Conservation (phyloP, 441 rosid genomes). For the Adansonia grandidieri region DNA sequence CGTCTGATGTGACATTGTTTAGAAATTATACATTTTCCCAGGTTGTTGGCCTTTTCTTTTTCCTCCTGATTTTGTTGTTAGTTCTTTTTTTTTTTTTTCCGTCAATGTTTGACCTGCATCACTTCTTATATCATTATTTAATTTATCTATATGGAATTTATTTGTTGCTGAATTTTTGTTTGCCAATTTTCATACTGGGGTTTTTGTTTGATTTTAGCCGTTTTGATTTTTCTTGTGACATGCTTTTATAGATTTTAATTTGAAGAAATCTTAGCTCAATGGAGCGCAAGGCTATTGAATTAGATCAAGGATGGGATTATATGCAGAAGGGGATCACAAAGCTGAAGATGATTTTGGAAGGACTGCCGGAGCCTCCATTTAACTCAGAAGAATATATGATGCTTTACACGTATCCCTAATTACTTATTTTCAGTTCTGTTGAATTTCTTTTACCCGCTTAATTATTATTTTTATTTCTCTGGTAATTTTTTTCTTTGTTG, state of each 20-base stretch:
- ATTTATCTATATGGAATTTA: not conserved
- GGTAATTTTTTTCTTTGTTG: not conserved
- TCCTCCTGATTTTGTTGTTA: not conserved
- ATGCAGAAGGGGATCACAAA: constrained; percentile 80
- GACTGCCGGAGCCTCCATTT: constrained; percentile 54
- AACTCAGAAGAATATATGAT: constrained; percentile 50
- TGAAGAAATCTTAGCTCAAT: constrained; percentile 17
- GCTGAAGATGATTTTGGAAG: constrained; percentile 77
- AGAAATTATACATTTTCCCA: not conserved
- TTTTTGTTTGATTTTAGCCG: not conserved
- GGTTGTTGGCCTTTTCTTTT: not conserved
- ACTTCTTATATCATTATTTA: not conserved
- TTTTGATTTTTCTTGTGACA: not conserved
- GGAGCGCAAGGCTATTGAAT: constrained; percentile 62
- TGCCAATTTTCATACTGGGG: not conserved
- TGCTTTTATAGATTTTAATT: constrained; percentile 5
- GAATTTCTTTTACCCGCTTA: not conserved
- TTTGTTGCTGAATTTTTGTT: not conserved
- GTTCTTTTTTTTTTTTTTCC: not conserved
- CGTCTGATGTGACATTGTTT: not conserved
- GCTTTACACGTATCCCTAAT: constrained; percentile 36
- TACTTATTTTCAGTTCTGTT: constrained; percentile 8
- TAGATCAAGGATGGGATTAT: constrained; percentile 84
- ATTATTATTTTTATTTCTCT: not conserved
- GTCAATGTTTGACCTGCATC: constrained; percentile 1